Evolutionary conservation across 2,329 filamentous ascomycete genomes (phyloP), one percentile per base, ranked within the genome.

Genomic region (Exophiala xenobiotica): DNA sequence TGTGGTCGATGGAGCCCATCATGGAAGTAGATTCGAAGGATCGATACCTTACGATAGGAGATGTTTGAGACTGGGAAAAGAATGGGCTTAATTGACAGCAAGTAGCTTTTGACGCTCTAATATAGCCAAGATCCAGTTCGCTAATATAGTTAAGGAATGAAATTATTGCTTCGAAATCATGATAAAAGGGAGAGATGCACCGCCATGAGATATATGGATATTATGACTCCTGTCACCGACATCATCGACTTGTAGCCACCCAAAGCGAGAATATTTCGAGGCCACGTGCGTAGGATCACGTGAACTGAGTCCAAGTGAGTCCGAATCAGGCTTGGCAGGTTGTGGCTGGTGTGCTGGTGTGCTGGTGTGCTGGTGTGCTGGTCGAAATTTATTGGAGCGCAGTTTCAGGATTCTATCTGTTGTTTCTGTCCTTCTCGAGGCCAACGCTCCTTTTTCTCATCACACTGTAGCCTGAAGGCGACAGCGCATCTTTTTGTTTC

Each of bases 1-100:
- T 11, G 31, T 16, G 6, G 12, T 44, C 33, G 18, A 51, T 40
- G 22, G 51, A 51, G 18, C 53, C 57, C 57, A 59, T 59, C 6
- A 8, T 46, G 37, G 24, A 37, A 33, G 14, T 8, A 40, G 14
- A n/a, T n/a, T n/a, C n/a, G n/a, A n/a, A n/a, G n/a, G n/a, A n/a
- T n/a, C n/a, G n/a, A n/a, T n/a, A n/a, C n/a, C n/a, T n/a, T n/a
- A n/a, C n/a, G n/a, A n/a, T n/a, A n/a, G n/a, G n/a, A n/a, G n/a
- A n/a, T n/a, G n/a, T n/a, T n/a, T n/a, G n/a, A n/a, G n/a, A n/a
- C n/a, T n/a, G n/a, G n/a, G n/a, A n/a, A n/a, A n/a, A n/a, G n/a
- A n/a, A n/a, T n/a, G n/a, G n/a, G n/a, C n/a, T n/a, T n/a, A n/a
- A n/a, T n/a, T n/a, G n/a, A n/a, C n/a, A n/a, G n/a, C n/a, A n/a